These are phyloP conservation scores for Testicularia cyperi DNA, from an alignment of 1,284 basidiomycete genomes.

Conservation along the genomic window DNA sequence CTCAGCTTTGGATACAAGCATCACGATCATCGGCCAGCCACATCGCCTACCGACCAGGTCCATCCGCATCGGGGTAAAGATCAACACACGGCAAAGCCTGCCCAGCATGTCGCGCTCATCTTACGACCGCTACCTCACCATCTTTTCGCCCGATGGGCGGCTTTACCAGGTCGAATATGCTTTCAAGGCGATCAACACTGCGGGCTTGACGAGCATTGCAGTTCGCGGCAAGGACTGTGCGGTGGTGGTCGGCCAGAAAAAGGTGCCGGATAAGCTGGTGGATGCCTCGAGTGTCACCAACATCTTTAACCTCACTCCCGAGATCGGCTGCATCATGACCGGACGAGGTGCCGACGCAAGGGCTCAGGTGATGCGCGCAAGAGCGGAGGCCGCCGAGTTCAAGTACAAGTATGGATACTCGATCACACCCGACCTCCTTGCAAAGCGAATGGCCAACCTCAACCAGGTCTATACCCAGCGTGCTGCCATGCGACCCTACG, in stretches of 20 bases:
- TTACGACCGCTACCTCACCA: constrained; percentile 59
- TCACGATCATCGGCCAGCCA: neutral
- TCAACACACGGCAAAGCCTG: too few relatives aligned
- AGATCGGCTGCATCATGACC: constrained; percentile 96
- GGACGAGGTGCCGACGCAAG: constrained; percentile 92
- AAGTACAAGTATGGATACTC: constrained; percentile 95
- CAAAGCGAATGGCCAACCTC: constrained; percentile 92
- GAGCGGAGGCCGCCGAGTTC: constrained; percentile 88
- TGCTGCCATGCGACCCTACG: constrained; percentile 94
- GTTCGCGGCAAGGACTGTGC: constrained; percentile 91
- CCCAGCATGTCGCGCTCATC: constrained; percentile 55
- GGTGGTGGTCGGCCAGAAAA: constrained; percentile 96
- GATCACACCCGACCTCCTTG: constrained; percentile 91
- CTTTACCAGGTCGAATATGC: constrained; percentile 70
- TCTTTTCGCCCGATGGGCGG: constrained; percentile 59
- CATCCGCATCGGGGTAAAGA: too few relatives aligned
- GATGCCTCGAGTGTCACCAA: constrained; percentile 93
- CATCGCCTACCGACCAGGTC: neutral
- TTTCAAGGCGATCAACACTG: constrained; percentile 97
- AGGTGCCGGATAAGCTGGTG: constrained; percentile 98
- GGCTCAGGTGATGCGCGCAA: constrained; percentile 84
- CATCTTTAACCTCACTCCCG: constrained; percentile 91
- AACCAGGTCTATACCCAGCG: constrained; percentile 99
- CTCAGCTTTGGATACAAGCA: too few relatives aligned
- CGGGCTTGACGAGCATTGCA: constrained; percentile 89